Evolutionary conservation across 805 yeast species (phyloP).

Genomic region (Lachancea nothofagi): DNA sequence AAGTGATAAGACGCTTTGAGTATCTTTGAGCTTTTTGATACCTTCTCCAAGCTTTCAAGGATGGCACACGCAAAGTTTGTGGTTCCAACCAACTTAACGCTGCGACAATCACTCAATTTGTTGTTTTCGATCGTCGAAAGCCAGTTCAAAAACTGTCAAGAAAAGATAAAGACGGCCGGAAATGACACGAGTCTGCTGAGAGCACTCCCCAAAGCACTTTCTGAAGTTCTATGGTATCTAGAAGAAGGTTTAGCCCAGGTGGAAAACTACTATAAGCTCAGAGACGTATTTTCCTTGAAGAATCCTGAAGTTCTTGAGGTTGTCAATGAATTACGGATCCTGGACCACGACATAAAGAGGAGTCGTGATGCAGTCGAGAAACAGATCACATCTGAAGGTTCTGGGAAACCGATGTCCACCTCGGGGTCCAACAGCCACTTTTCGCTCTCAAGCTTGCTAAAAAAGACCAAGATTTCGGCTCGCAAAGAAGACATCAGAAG

Average conservation of each 20-base stretch:
- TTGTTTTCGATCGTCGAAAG: slow-evolving; percentile 25
- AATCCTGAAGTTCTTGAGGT: slow-evolving; percentile 14
- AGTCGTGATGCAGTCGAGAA: slow-evolving; percentile 8
- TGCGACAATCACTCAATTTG: slow-evolving; percentile 27
- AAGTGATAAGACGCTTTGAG: too few species aligned
- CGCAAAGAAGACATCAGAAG: slow-evolving; percentile 12
- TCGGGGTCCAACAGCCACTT: slow-evolving; percentile 4
- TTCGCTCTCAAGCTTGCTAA: slow-evolving; percentile 10
- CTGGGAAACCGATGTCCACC: slow-evolving; percentile 3
- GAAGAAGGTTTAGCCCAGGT: slow-evolving; percentile 24
- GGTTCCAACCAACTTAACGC: slow-evolving; percentile 27
- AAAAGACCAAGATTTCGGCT: slow-evolving; percentile 5
- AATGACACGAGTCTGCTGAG: slow-evolving; percentile 1
- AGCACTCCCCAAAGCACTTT: slow-evolving; percentile 16
- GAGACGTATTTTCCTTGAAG: slow-evolving; percentile 3
- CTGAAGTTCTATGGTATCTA: slow-evolving; percentile 20
- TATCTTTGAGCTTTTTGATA: too few species aligned
- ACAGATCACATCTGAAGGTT: slow-evolving; percentile 7
- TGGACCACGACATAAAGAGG: slow-evolving; percentile 26
- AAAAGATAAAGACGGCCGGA: slow-evolving; percentile 9
- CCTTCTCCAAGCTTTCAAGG: neutral
- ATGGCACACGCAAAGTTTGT: slow-evolving; percentile 26
- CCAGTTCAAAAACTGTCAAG: slow-evolving; percentile 14
- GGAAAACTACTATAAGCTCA: slow-evolving; percentile 11
- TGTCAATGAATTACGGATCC: slow-evolving; percentile 26